Conservation (phyloP, 2,329 filamentous ascomycete genomes). For the Paraphaeosphaeria sporulosa region DNA sequence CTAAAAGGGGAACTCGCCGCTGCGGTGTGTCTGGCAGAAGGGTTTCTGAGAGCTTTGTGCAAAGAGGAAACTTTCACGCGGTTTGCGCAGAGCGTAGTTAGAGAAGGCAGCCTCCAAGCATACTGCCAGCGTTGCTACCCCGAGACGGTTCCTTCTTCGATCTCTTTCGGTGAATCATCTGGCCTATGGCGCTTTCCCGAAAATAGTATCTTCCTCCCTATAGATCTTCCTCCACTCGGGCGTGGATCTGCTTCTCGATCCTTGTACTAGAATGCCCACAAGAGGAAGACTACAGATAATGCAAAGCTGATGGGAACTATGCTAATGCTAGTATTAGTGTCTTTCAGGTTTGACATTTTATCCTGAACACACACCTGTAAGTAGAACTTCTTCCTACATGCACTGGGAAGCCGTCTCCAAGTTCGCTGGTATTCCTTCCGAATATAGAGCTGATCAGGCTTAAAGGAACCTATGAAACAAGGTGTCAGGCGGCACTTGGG, state of each 20-base stretch:
- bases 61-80: background rate
- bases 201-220: background rate
- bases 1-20: conserved; percentile 57
- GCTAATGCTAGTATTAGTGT: background rate
- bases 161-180: background rate
- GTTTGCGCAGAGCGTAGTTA: too few species aligned
- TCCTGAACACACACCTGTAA: background rate
- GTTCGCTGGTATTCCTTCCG: conserved; percentile 9
- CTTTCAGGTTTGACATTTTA: background rate
- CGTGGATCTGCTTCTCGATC: background rate
- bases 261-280: background rate
- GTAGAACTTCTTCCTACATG: background rate
- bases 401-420: conserved; percentile 5
- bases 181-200: background rate
- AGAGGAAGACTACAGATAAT: background rate
- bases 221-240: too few species aligned
- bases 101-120: background rate
- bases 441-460: conserved; percentile 12
- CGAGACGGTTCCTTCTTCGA: too few species aligned
- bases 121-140: background rate
- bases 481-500: background rate
- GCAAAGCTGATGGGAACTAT: background rate
- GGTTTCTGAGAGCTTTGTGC: conserved; percentile 50
- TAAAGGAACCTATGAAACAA: conserved; percentile 1
- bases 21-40: conserved; percentile 56